Evolutionary conservation across 371 early-diverging fungal genomes (phyloP).

Genomic region (Lichtheimia hyalospora): DNA sequence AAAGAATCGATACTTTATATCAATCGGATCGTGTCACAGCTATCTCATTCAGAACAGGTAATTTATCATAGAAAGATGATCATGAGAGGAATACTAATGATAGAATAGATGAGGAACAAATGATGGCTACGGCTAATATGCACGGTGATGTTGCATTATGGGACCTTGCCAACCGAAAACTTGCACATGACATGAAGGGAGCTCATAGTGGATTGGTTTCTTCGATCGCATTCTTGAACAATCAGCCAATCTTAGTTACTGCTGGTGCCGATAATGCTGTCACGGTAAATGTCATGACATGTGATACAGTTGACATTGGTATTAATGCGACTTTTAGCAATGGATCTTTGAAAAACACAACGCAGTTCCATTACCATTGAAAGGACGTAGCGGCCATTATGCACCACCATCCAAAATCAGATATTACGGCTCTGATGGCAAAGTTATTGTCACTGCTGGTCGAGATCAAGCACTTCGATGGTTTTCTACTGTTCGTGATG

Average conservation of each 20-base stretch:
- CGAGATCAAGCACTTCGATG: conserved; percentile 81
- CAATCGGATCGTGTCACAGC: conserved; percentile 90
- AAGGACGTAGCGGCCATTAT: conserved; percentile 84
- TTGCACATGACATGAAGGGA: conserved; percentile 76
- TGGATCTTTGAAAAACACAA: conserved; percentile 93
- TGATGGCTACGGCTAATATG: conserved; percentile 89
- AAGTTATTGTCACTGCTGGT: conserved; percentile 75
- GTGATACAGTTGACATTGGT: not conserved
- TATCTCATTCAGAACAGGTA: conserved; percentile 86
- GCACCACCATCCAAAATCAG: conserved; percentile 80
- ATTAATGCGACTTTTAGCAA: conserved; percentile 46
- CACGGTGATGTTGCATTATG: conserved; percentile 90
- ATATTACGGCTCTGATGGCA: conserved; percentile 75
- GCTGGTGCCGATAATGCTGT: conserved; percentile 91
- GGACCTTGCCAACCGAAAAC: conserved; percentile 80
- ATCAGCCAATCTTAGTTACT: conserved; percentile 85
- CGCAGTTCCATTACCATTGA: conserved; percentile 77
- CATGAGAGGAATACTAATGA: not conserved
- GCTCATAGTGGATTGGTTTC: conserved; percentile 83
- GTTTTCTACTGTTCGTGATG: conserved; percentile 84
- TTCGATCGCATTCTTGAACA: conserved; percentile 74
- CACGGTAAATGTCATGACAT: conserved; percentile 50
- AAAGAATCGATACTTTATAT: conserved; percentile 68
- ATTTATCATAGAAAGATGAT: not conserved
- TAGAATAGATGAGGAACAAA: conserved; percentile 65